Base-by-base conservation (phyloP, 345 rosid species). In the Zanthoxylum bungeanum region DNA sequence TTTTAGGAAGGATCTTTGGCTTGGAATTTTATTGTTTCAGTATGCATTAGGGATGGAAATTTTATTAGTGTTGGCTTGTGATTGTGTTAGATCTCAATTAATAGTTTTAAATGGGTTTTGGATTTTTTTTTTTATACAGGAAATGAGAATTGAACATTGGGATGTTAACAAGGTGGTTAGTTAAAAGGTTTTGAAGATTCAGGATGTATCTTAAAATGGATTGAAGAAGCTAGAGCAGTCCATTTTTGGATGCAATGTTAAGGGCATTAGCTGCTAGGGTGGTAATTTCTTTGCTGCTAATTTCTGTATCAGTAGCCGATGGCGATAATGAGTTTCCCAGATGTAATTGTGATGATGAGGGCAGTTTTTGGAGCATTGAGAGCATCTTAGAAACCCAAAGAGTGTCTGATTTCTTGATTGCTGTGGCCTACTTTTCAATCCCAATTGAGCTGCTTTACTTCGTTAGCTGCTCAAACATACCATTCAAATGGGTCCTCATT, bases 401-500 rank as follows among this genome's bases (percentile, higher is more conserved):
- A 80, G 90, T 88, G 64, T 84, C 93, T 36, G 99, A 95, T 83
- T 95, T 95, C 87, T 79, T 95, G 85, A 95, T 95, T 33, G 98
- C 98, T 0, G 89, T 92, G 39, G 98, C 99, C 22, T 95, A 95
- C 66, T 95, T 95, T 75, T 95, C 99, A 0, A 95, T 95, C 79
- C 97, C 99, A 0, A 78, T 95, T 55, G 99, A 95, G 76, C 79
- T 95, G 77, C 92, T 95, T 34, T 95, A 92, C 88, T 95, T 95
- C 68, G 87, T 95, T 34, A 95, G 99, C 85, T 95, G 97, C 81
- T 89, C 98, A 19, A 92, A 87, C 44, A 73, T 95, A 12, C 99
- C 99, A 6, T 95, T 95, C 86, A 95, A 92, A 83, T 95, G 99
- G 98, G 99, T 95, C 39, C 93, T 95, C 25, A 79, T 86, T 67